These are phyloP conservation scores for Gardenia jasminoides DNA, from an alignment of 257 asterid genomes.

Conservation along the genomic window DNA sequence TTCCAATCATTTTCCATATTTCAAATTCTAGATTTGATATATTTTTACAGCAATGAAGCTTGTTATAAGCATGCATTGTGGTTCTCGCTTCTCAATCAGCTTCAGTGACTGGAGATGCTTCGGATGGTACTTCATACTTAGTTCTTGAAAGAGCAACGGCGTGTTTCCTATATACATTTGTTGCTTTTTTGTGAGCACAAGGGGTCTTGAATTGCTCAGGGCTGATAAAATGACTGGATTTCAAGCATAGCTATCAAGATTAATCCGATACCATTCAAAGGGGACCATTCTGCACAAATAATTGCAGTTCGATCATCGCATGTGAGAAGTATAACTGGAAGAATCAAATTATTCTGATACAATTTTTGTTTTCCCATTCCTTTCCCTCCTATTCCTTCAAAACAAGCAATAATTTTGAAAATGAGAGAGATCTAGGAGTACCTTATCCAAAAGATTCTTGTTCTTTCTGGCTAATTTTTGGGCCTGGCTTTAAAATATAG, in stretches of 20 bases:
- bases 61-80: background rate
- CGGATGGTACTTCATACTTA: no score
- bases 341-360: no score
- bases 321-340: background rate
- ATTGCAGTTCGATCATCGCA: conserved; percentile 7
- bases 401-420: no score
- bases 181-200: no score
- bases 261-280: background rate
- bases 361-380: background rate
- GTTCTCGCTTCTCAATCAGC: background rate
- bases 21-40: background rate
- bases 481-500: background rate
- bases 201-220: background rate
- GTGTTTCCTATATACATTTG: background rate
- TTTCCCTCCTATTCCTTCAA: no score
- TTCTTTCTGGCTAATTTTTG: no score
- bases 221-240: background rate
- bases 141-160: background rate
- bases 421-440: background rate
- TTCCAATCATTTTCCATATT: background rate
- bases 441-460: background rate
- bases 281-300: conserved; percentile 7
- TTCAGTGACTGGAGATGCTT: no score
- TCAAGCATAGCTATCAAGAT: background rate
- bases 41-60: background rate